Base-by-base conservation (phyloP, 805 yeast species). In the Candida manassasensis region DNA sequence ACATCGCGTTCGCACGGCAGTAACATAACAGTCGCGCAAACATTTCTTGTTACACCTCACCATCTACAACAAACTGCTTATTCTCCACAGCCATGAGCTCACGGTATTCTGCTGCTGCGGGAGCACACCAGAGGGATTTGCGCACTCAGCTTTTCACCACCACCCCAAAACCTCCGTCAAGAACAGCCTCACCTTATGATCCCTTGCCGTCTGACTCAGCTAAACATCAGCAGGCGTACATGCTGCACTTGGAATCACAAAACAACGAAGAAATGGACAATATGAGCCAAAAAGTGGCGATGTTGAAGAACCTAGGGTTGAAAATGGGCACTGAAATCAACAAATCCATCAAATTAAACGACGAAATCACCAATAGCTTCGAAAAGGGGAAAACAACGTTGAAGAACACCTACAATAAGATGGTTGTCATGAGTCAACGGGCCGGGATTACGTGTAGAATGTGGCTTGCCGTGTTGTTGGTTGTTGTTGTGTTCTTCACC, bases 371-470 rank as follows among this genome's bases (percentile, higher is more conserved):
- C 25, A 58, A 65, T 41, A 43, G 46, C 11, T 61, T 67, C 42
- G 72, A 64, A 47, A 48, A 51, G 36, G 71, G 71, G 9, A 57
- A 53, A 37, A 49, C 64, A 27, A 53, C 68, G 9, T 58, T 67
- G 45, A 65, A 64, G 38, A 60, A 61, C 43, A 67, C 73, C 2
- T 67, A 55, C 44, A 65, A 61, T 45, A 50, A 54, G 37, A 67
- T 67, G 73, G 56, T 67, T 32, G 49, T 59, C 19, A 66, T 67
- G 73, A 65, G 71, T 50, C 58, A 64, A 50, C 47, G 65, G 27
- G 72, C 72, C 10, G 73, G 73, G 3, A 64, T 67, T 30, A 53
- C 63, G 29, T 67, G 71, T 67, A 51, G 56, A 35, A 61, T 63
- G 69, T 67, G 73, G 73, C 48, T 65, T 27, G 44, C 47, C 21